Conservation (phyloP, 495 filamentous ascomycete genomes). For the Neurospora sp. region DNA sequence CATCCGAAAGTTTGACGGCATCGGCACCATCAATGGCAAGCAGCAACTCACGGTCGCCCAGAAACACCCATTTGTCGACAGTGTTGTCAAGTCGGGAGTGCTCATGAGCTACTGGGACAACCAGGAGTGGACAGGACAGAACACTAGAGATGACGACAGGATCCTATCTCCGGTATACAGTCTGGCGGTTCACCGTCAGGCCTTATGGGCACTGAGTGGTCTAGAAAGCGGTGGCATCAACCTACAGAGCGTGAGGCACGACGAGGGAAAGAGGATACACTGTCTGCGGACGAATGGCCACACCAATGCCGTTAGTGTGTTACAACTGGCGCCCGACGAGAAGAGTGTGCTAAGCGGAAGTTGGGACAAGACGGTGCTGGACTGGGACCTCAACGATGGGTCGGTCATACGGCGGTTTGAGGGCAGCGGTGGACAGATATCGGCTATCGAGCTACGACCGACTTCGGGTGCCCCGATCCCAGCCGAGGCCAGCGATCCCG, state of each 20-base stretch:
- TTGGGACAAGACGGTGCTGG: constrained; percentile 89
- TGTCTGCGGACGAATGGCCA: constrained; percentile 60
- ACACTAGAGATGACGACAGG: constrained; percentile 38
- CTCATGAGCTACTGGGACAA: constrained; percentile 98
- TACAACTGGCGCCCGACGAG: constrained; percentile 76
- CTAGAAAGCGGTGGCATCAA: constrained; percentile 88
- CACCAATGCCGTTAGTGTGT: constrained; percentile 82
- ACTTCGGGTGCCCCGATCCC: constrained; percentile 64
- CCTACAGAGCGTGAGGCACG: constrained; percentile 86
- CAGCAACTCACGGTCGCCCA: constrained; percentile 91
- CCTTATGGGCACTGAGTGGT: constrained; percentile 83
- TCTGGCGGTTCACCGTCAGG: constrained; percentile 79
- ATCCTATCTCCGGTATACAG: constrained; percentile 83
- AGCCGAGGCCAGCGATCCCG: constrained; percentile 50
- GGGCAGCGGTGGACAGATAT: constrained; percentile 74
- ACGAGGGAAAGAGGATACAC: constrained; percentile 81
- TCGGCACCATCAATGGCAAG: constrained; percentile 90
- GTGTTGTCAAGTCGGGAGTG: constrained; percentile 86
- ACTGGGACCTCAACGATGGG: constrained; percentile 94
- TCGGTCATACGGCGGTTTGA: constrained; percentile 63
- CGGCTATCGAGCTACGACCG: constrained; percentile 77
- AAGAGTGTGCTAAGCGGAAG: constrained; percentile 81
- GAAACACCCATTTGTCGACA: constrained; percentile 93
- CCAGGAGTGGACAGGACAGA: constrained; percentile 39
- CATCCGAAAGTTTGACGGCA: constrained; percentile 91